Evolutionary conservation across 2,329 filamentous ascomycete genomes (phyloP), one percentile per base, ranked within the genome.

Genomic region (Immersiporthe knoxdaviesiana): DNA sequence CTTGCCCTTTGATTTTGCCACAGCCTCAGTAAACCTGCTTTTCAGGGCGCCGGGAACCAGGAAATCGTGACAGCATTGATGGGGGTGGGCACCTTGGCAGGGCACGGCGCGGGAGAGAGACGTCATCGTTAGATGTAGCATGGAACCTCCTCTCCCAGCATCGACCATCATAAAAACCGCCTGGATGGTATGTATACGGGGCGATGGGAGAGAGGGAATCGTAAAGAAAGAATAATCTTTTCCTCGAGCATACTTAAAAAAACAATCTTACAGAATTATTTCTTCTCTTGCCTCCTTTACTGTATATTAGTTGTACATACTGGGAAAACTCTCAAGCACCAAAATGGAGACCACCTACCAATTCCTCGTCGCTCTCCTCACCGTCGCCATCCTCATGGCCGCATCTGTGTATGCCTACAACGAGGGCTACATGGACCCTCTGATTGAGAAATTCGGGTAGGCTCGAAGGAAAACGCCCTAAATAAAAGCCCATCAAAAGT

Each of bases 371-470:
- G 72, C 75, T 30, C 70, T 78, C 61, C 64, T 76, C 27, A 71
- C 75, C 41, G 68, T 76, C 44, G 66, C 76, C 56, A 74, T 76
- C 37, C 54, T 79, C 56, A 67, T 79, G 50, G 75, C 75, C 16
- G 75, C 75, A 11, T 75, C 75, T 16, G 75, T 78, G 65, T 77
- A 75, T 27, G 80, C 79, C 18, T 82, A 82, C 73, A 71, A 77
- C n/a, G 72, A 79, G 66, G 80, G 80, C 62, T 75, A 76, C 63
- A 72, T 80, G 60, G 78, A 82, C 69, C 78, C 79, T 1, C 68
- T 79, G 32, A 79, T 82, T 65, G 78, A 81, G 68, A 74, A 78
- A 69, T 66, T 81, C 59, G 78, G 77, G 73, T 73, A 72, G n/a
- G n/a, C n/a, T n/a, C n/a, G n/a, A n/a, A n/a, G n/a, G n/a, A 39